These are phyloP conservation scores for Platanthera guangdongensis DNA, from an alignment of 106 monocot species.

Conservation along the genomic window DNA sequence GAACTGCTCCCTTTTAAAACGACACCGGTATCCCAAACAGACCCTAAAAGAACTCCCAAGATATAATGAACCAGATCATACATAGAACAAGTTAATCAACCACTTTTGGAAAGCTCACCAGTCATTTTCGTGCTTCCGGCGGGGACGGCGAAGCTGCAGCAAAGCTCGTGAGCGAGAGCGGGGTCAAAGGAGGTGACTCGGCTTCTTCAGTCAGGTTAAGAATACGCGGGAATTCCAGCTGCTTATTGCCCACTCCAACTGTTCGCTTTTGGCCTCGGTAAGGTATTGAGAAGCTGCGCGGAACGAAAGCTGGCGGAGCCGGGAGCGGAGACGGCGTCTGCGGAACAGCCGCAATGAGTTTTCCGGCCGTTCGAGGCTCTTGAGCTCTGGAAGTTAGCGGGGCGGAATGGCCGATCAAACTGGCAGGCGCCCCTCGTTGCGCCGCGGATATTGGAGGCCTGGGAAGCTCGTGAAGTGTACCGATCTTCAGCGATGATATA, in stretches of 20 bases:
- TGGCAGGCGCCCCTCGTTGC: slow-evolving; percentile 9
- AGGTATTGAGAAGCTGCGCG: slow-evolving; percentile 91
- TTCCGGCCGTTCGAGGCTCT: slow-evolving; percentile 24
- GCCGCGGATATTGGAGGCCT: slow-evolving; percentile 50
- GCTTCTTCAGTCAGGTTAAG: slow-evolving; percentile 5
- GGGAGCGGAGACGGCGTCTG: slow-evolving; percentile 68
- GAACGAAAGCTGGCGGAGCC: slow-evolving; percentile 49
- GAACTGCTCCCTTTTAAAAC: no score
- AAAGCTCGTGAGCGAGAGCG: slow-evolving; percentile 10
- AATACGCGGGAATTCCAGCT: slow-evolving; percentile 23
- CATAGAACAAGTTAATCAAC: neutral
- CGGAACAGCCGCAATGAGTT: slow-evolving; percentile 17
- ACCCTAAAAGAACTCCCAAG: neutral
- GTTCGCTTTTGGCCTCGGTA: slow-evolving; percentile 45
- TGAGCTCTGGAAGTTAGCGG: slow-evolving; percentile 54
- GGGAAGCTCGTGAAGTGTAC: slow-evolving; percentile 85
- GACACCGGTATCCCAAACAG: no score
- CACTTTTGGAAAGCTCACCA: neutral
- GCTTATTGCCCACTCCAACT: slow-evolving; percentile 19
- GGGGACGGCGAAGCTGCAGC: neutral
- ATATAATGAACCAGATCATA: neutral
- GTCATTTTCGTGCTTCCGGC: neutral
- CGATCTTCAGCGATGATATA: slow-evolving; percentile 43
- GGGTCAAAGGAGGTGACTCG: slow-evolving; percentile 34
- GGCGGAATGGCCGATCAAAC: slow-evolving; percentile 63